These are phyloP conservation scores for Nevesoporus exiguus DNA, from an alignment of 768 basidiomycete species.

Conservation along the genomic window DNA sequence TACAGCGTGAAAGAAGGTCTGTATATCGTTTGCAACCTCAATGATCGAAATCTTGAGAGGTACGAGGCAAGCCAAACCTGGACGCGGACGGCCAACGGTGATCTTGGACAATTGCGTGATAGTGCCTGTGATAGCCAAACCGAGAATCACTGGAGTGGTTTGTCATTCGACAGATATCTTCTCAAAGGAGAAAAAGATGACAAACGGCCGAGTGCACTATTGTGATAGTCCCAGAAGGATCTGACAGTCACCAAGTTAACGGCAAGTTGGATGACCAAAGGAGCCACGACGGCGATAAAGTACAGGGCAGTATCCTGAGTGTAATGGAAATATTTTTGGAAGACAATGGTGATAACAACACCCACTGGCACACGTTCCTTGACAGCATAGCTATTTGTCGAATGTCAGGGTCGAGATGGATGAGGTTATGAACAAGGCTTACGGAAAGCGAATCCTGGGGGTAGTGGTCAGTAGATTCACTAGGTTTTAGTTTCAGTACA, in stretches of 20 bases:
- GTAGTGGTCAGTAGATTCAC: constrained; percentile 15
- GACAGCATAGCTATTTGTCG: constrained; percentile 50
- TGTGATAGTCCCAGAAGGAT: constrained; percentile 90
- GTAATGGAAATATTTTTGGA: neutral
- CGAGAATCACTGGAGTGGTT: constrained; percentile 55
- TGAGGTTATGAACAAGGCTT: constrained; percentile 1
- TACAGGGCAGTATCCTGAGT: constrained; percentile 46
- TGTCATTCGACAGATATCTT: neutral
- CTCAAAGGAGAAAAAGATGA: constrained; percentile 29
- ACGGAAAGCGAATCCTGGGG: constrained; percentile 25
- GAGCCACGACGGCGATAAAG: constrained; percentile 58
- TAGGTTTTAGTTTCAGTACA: neutral
- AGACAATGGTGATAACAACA: constrained; percentile 1
- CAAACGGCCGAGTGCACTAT: constrained; percentile 48
- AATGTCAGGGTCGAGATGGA: constrained; percentile 5
- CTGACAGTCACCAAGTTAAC: constrained; percentile 71
- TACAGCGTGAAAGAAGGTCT: constrained; percentile 47
- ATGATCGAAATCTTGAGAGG: neutral
- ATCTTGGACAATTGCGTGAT: constrained; percentile 85
- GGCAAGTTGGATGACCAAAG: constrained; percentile 62
- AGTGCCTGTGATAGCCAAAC: constrained; percentile 71
- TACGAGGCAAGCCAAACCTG: constrained; percentile 44
- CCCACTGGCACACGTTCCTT: constrained; percentile 78
- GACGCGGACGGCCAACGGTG: constrained; percentile 86
- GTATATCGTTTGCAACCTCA: neutral